Conservation (phyloP, 2,329 filamentous ascomycete species). For the Penicillium fuscoglaucum region DNA sequence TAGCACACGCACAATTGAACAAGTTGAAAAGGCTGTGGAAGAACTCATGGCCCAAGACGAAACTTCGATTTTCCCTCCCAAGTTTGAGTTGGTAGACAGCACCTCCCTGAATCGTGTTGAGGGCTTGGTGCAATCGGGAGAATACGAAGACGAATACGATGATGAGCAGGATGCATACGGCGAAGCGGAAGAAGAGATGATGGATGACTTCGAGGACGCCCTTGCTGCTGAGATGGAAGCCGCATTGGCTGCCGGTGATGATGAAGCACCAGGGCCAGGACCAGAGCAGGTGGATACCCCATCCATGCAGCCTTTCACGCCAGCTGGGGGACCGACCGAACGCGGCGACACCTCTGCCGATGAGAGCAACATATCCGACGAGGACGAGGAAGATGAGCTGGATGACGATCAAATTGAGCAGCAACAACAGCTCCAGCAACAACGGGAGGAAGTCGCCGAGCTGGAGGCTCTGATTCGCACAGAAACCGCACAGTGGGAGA, state of each 20-base stretch:
- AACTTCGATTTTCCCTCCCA: constrained; percentile 56
- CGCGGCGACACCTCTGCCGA: constrained; percentile 42
- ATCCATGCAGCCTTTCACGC: constrained; percentile 33
- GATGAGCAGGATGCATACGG: constrained; percentile 53
- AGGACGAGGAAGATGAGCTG: constrained; percentile 39
- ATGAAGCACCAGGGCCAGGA: constrained; percentile 25
- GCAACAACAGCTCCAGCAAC: constrained; percentile 45
- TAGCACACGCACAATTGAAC: constrained; percentile 78
- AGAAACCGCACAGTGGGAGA: constrained; percentile 44
- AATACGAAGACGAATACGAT: constrained; percentile 50
- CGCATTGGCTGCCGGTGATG: constrained; percentile 43
- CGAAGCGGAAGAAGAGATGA: constrained; percentile 49
- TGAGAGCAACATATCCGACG: constrained; percentile 42
- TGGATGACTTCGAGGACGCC: constrained; percentile 43
- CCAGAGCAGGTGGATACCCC: constrained; percentile 36
- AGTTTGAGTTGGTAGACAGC: constrained; percentile 64
- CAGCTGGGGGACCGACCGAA: constrained; percentile 23
- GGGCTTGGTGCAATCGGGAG: constrained; percentile 46
- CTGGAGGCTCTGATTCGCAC: constrained; percentile 42
- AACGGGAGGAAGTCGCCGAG: constrained; percentile 48
- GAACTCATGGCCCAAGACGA: constrained; percentile 70
- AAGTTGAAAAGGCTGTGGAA: constrained; percentile 78
- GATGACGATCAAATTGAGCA: constrained; percentile 48
- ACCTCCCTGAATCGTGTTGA: constrained; percentile 48
- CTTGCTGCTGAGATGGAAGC: constrained; percentile 49